Base-by-base conservation (phyloP, 2,329 filamentous ascomycete genomes). In the Penicillium griseofulvum region DNA sequence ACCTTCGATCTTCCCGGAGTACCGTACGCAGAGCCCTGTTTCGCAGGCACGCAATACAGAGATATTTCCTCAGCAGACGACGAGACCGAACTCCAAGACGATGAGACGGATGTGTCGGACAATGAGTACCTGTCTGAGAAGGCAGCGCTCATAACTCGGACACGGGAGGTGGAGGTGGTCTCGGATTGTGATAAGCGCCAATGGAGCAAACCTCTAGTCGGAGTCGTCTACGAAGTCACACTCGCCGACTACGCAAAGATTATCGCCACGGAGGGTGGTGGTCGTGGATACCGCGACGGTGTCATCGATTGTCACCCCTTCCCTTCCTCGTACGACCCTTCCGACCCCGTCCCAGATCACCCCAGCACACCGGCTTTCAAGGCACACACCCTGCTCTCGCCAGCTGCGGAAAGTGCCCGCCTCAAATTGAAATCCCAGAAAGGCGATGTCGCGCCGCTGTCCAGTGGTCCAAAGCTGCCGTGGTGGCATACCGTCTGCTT, bases 161-260 rank as follows among this genome's bases (percentile, higher is more conserved):
- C 34, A 43, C 48, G 17, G 43, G 42, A 54, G 47, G 52, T 34
- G 64, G 29, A 65, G 68, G 52, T 7, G 29, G 57, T 31, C 81
- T 82, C 61, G 5, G 16, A 5, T 17, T 36, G 31, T 24, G 77
- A 82, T 64, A 83, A 84, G 65, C 77, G 82, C 50, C 77, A 76
- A 51, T 96, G 91, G 91, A 78, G 85, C 60, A 92, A 91, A 67
- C 90, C 90, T 5, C 81, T 99, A 2, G 84, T 97, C 38, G 94
- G 94, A 24, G 91, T 96, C 16, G 94, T 97, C 4, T 99, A 99
- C 76, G 92, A 97, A 76, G 90, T 97, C 29, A 96, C 91, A 0
- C 77, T 81, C 17, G 74, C 82, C 41, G 94, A 99, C 76, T 99
- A 90, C 70, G 82, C 86, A 7, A 88, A 84, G 56, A 96, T 99